Percentiles rank a stretch among this genome's conserved stretches.
phyloP scores from a whole-genome alignment of 192 early-diverging fungal genomes.

The Mortierella claussenii region DNA sequence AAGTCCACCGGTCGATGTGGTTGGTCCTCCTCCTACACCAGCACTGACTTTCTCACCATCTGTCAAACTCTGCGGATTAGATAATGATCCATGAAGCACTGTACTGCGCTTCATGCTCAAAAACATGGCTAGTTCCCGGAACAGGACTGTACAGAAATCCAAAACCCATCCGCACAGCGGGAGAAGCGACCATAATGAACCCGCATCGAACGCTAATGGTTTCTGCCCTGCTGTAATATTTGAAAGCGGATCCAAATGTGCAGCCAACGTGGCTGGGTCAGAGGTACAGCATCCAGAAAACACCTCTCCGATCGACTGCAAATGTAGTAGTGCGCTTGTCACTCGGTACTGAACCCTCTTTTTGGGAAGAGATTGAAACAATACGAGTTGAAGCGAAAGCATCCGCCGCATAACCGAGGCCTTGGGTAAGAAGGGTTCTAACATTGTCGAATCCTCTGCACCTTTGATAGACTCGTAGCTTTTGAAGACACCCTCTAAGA shows the following conservation, averaged over 20 bases:
- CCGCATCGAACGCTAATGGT: conserved; percentile 28
- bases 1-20: background rate
- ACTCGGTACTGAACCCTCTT: conserved; percentile 40
- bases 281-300: conserved; percentile 47
- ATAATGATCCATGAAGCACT: background rate
- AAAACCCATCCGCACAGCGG: conserved; percentile 46
- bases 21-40: background rate
- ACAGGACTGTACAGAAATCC: conserved; percentile 48
- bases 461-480: conserved; percentile 41
- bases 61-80: background rate
- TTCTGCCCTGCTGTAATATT: conserved; percentile 17
- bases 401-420: conserved; percentile 36
- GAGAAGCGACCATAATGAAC: conserved; percentile 41
- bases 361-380: conserved; percentile 34
- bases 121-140: conserved; percentile 40
- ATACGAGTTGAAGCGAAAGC: conserved; percentile 39
- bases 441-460: conserved; percentile 25
- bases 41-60: background rate
- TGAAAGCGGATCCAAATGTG: conserved; percentile 28
- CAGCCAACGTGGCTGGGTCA: conserved; percentile 17
- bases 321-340: conserved; percentile 30
- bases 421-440: conserved; percentile 41
- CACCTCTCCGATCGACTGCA: conserved; percentile 50
- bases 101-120: conserved; percentile 29
- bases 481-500: conserved; percentile 39